These are phyloP conservation scores for Diphasiastrum complanatum DNA, from an alignment of 83 land plant species.

Conservation along the genomic window DNA sequence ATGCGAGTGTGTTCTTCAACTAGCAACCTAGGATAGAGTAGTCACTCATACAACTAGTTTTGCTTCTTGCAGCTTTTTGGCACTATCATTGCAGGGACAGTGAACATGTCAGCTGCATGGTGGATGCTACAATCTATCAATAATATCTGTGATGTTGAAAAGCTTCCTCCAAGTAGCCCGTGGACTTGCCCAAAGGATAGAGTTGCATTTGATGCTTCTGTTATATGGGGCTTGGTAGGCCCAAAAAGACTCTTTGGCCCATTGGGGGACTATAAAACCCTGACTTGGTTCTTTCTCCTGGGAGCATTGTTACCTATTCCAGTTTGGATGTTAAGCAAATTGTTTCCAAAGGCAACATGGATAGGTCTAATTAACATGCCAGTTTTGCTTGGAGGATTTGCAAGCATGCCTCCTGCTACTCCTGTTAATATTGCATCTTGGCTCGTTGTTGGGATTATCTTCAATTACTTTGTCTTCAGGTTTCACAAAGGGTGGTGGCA, in stretches of 20 bases:
- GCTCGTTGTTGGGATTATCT: neutral
- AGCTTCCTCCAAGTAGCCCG: neutral
- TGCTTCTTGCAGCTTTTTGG: neutral
- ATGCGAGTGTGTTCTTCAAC: too few relatives aligned
- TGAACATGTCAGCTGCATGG: neutral
- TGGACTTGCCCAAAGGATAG: neutral
- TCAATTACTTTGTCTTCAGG: neutral
- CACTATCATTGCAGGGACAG: neutral
- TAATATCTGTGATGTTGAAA: neutral
- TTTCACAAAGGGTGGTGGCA: neutral
- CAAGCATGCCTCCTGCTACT: neutral
- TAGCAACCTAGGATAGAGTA: too few relatives aligned
- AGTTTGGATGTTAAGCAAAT: neutral
- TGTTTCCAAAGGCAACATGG: neutral
- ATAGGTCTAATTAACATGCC: neutral
- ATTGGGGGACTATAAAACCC: neutral
- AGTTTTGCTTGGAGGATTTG: neutral
- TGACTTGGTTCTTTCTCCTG: neutral
- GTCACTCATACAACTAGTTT: neutral
- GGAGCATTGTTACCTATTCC: neutral
- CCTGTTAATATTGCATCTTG: neutral
- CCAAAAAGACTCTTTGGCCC: neutral
- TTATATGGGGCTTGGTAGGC: neutral
- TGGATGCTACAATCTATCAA: neutral
- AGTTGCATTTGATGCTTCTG: neutral